Percentiles rank a stretch among this genome's conserved stretches.
phyloP scores from a whole-genome alignment of 129 eudicot genomes.

The Daucus carota region DNA sequence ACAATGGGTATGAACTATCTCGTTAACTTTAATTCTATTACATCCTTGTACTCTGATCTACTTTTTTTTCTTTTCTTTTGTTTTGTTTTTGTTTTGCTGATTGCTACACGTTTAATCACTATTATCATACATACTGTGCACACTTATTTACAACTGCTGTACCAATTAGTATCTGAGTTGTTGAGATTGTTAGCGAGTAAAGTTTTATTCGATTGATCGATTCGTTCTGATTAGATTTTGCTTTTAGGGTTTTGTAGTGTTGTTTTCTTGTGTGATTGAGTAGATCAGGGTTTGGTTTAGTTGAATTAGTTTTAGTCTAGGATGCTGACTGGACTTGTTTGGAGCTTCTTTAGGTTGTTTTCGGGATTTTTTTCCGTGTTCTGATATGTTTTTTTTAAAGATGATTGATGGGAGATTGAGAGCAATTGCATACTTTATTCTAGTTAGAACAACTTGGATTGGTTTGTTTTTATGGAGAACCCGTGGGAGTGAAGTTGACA shows the following conservation, averaged over 20 bases:
- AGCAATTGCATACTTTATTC: not conserved
- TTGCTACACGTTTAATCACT: no score
- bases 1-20: not conserved
- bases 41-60: not conserved
- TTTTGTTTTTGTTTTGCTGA: no score
- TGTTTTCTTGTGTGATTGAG: not conserved
- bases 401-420: not conserved
- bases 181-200: not conserved
- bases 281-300: not conserved
- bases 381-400: not conserved
- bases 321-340: not conserved
- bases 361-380: not conserved
- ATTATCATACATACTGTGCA: no score
- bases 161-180: no score
- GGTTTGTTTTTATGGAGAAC: not conserved
- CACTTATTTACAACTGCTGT: not conserved
- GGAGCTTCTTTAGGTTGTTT: slow-evolving; percentile 1
- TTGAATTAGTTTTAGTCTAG: not conserved
- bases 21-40: no score
- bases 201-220: not conserved
- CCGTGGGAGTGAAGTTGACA: not conserved
- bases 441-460: not conserved
- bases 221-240: not conserved
- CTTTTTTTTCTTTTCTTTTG: not conserved
- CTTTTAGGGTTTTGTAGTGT: not conserved